A percentile compares a stretch with the other conserved stretches of the same genome.
These are phyloP conservation scores for Vitis hybrid DNA, from an alignment of 177 flowering plant genomes.

Conservation along the genomic window DNA sequence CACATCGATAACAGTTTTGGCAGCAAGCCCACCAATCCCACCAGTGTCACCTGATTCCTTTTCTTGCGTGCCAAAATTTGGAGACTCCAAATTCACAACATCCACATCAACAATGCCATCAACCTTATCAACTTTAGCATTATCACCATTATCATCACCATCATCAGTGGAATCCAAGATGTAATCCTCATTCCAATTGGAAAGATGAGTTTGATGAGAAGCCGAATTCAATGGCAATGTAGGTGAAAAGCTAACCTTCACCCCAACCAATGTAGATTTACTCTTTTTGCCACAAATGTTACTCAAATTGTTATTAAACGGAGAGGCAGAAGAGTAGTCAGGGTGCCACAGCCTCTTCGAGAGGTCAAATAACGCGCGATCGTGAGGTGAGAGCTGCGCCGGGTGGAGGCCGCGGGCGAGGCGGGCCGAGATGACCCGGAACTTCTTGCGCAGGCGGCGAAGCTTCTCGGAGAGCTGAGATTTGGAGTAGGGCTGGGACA, in stretches of 20 bases:
- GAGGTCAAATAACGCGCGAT: slow-evolving; percentile 46
- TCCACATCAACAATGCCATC: slow-evolving; percentile 1
- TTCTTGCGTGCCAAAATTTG: background rate
- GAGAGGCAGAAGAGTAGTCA: slow-evolving; percentile 31
- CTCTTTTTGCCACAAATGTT: background rate
- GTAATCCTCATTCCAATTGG: background rate
- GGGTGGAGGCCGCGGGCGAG: slow-evolving; percentile 44
- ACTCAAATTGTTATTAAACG: slow-evolving; percentile 20
- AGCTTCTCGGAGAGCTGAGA: slow-evolving; percentile 77
- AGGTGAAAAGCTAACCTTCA: slow-evolving; percentile 11
- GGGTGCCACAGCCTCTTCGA: slow-evolving; percentile 58
- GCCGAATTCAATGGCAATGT: slow-evolving; percentile 1
- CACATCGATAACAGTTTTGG: slow-evolving; percentile 40
- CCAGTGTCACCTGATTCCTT: background rate
- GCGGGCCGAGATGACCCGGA: slow-evolving; percentile 44
- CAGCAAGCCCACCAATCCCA: slow-evolving; percentile 20
- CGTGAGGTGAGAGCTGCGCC: slow-evolving; percentile 44
- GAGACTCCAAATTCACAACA: slow-evolving; percentile 15
- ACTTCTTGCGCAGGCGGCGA: slow-evolving; percentile 60
- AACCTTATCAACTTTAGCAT: background rate
- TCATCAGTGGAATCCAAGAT: background rate
- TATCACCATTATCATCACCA: slow-evolving; percentile 1
- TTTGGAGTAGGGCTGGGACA: slow-evolving; percentile 55
- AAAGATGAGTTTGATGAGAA: background rate
- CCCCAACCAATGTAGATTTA: slow-evolving; percentile 9